A percentile compares a stretch with the other conserved stretches of the same genome.
These are phyloP conservation scores for Beauveria bassiana DNA, from an alignment of 2,329 filamentous ascomycete genomes.

Conservation along the genomic window DNA sequence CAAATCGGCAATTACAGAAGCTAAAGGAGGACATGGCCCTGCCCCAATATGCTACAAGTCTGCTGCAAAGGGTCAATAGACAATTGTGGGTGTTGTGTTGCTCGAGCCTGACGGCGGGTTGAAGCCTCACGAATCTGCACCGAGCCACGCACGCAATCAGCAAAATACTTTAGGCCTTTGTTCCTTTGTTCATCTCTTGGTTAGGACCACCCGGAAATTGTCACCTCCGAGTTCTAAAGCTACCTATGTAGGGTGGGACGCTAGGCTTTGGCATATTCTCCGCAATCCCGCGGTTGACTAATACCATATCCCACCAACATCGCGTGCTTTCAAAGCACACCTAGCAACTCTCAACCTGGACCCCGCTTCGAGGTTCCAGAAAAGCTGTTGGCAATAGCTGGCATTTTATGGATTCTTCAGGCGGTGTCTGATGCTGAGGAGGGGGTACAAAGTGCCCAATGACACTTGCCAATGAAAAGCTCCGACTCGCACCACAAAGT, in stretches of 20 bases:
- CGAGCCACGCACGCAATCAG: too few relatives aligned
- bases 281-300: neutral
- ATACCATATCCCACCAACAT: constrained; percentile 6
- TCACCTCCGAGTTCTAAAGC: neutral
- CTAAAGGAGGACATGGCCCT: too few relatives aligned
- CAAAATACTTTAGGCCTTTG: too few relatives aligned
- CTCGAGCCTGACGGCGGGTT: neutral
- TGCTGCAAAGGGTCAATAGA: neutral
- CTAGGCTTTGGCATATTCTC: neutral
- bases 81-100: neutral
- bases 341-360: neutral
- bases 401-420: neutral
- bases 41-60: too few relatives aligned
- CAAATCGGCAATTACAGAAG: too few relatives aligned
- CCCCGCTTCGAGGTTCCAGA: neutral
- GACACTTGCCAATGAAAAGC: neutral
- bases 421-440: neutral
- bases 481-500: neutral
- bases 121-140: too few relatives aligned
- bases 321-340: neutral
- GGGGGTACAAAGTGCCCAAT: too few relatives aligned
- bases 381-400: neutral
- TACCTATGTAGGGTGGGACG: neutral
- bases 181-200: too few relatives aligned
- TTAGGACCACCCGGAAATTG: too few relatives aligned